Evolutionary conservation across 2,329 filamentous ascomycete genomes (phyloP), one percentile per base, ranked within the genome.

Genomic region (Botrytis pseudocinerea): DNA sequence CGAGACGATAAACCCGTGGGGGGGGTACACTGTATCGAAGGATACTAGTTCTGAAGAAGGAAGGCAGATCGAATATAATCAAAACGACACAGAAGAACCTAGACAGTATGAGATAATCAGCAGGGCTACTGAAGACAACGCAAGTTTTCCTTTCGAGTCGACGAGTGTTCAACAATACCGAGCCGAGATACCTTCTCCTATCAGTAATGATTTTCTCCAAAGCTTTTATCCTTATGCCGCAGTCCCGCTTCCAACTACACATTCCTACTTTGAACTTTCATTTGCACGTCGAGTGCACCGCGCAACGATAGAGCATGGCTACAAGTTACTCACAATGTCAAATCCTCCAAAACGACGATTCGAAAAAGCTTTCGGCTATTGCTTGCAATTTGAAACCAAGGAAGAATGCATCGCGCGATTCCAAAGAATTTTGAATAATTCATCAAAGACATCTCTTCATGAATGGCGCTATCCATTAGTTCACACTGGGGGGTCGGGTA

Each of bases 211-310:
- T 35, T 79, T 77, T 68, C 73, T 76, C 3, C 77, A 81, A 42
- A 73, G 73, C 59, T 78, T 78, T 71, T 75, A 76, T 69, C 73
- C 72, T 75, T 76, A 82, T 57, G 79, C 80, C 10, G 76, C 81
- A 0, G 79, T 87, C 25, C 82, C 84, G 1, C 75, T 83, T 1
- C 87, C 88, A 0, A 83, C 80, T 35, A 89, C 89, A 0, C 90
- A 91, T 79, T 85, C 89, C 16, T 86, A 87, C 73, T 85, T 88
- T 40, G 92, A 95, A 80, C 83, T 85, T 1, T 90, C 87, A 1
- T 95, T 97, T 77, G 89, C 90, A 18, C 88, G 92, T 12, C 87
- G 91, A 7, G 83, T 97, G 7, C 91, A 93, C 66, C 88, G 93
- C 60, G 85, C 85, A 70, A 85, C 89, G 3, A 77, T 90, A 1